Conservation (phyloP, 768 basidiomycete species). For the Termitomyces sp. region DNA sequence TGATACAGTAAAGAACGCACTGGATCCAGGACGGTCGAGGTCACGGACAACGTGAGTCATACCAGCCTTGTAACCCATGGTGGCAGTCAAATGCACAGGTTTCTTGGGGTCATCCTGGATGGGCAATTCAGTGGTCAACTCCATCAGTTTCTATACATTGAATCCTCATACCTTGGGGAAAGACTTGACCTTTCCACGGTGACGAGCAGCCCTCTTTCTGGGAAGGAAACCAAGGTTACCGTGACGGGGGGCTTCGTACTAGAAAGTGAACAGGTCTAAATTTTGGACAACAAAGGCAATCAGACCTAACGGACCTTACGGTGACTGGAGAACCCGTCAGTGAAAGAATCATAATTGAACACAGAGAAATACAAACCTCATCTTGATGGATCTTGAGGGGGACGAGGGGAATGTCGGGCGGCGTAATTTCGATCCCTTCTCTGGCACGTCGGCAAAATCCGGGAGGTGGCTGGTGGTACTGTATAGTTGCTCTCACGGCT, state of each 20-base stretch:
- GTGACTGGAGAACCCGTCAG: slow-evolving; percentile 46
- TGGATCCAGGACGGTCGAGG: slow-evolving; percentile 98
- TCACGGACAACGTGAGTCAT: slow-evolving; percentile 99
- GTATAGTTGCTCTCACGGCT: slow-evolving; percentile 35
- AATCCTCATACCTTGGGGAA: slow-evolving; percentile 83
- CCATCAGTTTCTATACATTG: background rate
- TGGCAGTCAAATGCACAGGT: slow-evolving; percentile 95
- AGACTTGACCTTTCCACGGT: slow-evolving; percentile 98
- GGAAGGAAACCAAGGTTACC: slow-evolving; percentile 98
- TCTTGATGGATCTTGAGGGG: slow-evolving; percentile 47
- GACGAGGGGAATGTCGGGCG: slow-evolving; percentile 27
- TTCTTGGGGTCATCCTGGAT: slow-evolving; percentile 97
- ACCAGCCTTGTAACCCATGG: slow-evolving; percentile 99
- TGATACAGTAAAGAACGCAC: slow-evolving; percentile 54
- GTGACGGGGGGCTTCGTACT: slow-evolving; percentile 99
- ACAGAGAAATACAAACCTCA: slow-evolving; percentile 46
- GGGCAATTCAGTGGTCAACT: background rate
- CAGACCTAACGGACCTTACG: slow-evolving; percentile 61
- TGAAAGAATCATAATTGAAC: slow-evolving; percentile 8
- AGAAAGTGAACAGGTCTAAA: slow-evolving; percentile 8
- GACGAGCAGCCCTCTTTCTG: slow-evolving; percentile 93
- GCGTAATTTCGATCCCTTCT: slow-evolving; percentile 18
- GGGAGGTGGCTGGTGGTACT: slow-evolving; percentile 30
- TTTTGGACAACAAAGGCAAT: slow-evolving; percentile 1
- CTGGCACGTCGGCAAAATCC: slow-evolving; percentile 27